These are phyloP conservation scores for Bacterosira constricta DNA, from an alignment of 108 stramenopile genomes.

Conservation along the genomic window DNA sequence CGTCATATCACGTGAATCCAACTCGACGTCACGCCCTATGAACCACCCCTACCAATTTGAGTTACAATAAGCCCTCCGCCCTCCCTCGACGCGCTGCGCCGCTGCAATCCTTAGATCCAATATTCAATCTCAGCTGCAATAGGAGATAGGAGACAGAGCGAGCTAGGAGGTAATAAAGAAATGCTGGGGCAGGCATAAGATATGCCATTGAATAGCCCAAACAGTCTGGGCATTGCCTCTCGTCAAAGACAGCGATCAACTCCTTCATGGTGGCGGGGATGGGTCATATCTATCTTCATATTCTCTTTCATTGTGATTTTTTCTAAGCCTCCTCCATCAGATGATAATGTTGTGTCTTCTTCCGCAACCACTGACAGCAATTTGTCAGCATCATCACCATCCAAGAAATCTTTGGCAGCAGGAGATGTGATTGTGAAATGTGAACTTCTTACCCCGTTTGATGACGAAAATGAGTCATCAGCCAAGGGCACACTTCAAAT, in stretches of 20 bases:
- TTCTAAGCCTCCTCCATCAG: background rate
- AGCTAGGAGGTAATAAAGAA: too few species aligned
- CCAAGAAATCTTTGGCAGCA: background rate
- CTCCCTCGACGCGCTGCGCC: too few species aligned
- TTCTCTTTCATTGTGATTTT: conserved; percentile 10
- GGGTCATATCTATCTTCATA: conserved; percentile 8
- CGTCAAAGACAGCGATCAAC: background rate
- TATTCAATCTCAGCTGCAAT: too few species aligned
- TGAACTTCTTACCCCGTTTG: conserved; percentile 26
- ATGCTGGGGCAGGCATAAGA: too few species aligned
- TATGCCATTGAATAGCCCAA: background rate
- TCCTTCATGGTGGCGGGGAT: conserved; percentile 10
- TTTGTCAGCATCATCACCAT: background rate
- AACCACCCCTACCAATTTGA: too few species aligned
- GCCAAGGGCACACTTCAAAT: conserved; percentile 32
- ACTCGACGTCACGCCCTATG: too few species aligned
- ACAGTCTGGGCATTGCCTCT: background rate
- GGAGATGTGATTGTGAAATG: conserved; percentile 36
- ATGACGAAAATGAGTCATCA: conserved; percentile 5
- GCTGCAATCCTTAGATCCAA: too few species aligned
- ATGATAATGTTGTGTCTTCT: background rate
- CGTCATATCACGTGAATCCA: too few species aligned
- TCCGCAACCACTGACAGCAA: background rate
- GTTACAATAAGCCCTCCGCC: too few species aligned
- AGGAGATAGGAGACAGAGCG: too few species aligned